A percentile compares a stretch with the other conserved stretches of the same genome.
Evolutionary conservation across 2,329 filamentous ascomycete genomes (phyloP).

Genomic region (Anisogramma anomala): DNA sequence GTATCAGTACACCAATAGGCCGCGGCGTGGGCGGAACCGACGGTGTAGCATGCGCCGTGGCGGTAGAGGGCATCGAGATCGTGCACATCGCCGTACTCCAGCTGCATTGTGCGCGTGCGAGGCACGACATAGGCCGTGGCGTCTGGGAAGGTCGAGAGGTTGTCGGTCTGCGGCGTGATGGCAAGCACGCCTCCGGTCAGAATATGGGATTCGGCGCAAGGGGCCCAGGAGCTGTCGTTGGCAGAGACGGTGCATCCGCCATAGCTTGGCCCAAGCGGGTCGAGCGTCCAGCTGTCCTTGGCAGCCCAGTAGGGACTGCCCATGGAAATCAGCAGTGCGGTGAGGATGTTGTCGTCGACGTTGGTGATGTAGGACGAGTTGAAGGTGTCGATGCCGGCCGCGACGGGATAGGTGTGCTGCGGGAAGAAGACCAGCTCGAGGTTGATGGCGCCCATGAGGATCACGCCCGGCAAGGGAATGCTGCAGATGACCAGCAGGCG

Average conservation of each 20-base stretch:
- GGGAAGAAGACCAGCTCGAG: constrained; percentile 8
- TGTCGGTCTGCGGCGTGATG: constrained; percentile 3
- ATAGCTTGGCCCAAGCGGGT: constrained; percentile 1
- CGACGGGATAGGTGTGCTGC: neutral
- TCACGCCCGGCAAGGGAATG: constrained; percentile 4
- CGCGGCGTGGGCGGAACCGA: constrained; percentile 2
- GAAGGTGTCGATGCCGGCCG: constrained; percentile 4
- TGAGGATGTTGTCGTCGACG: constrained; percentile 1
- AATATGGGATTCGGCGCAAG: constrained; percentile 6
- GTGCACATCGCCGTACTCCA: constrained; percentile 7
- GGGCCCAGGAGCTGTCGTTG: constrained; percentile 1
- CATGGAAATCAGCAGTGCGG: constrained; percentile 5
- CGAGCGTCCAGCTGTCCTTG: constrained; percentile 2
- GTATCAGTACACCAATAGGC: constrained; percentile 3
- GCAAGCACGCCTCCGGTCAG: constrained; percentile 3
- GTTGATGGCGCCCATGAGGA: constrained; percentile 6
- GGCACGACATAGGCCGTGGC: constrained; percentile 8
- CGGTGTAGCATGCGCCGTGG: constrained; percentile 1
- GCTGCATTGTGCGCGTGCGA: constrained; percentile 2
- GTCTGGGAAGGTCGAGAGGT: neutral
- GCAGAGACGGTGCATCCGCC: constrained; percentile 4
- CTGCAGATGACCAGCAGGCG: constrained; percentile 7
- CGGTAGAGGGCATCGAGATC: constrained; percentile 1
- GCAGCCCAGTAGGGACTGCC: constrained; percentile 4
- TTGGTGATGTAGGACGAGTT: constrained; percentile 1